These are phyloP conservation scores for Trametes hirsuta DNA, from an alignment of 1,284 basidiomycete species.

Conservation along the genomic window DNA sequence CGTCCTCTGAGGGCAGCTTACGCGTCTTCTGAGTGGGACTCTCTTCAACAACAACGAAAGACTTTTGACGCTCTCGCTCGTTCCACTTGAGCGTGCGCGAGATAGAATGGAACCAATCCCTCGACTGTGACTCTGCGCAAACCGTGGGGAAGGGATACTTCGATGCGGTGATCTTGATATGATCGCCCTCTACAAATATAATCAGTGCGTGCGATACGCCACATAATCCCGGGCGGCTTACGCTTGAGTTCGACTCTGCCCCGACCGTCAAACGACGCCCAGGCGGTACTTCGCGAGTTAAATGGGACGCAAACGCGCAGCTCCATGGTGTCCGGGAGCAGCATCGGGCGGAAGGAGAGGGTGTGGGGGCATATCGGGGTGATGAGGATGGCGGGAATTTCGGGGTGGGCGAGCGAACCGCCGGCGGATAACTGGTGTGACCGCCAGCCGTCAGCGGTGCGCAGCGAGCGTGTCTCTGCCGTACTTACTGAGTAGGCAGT, in stretches of 20 bases:
- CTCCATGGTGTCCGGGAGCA: slow-evolving; percentile 98
- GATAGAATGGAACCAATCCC: slow-evolving; percentile 98
- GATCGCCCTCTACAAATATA: slow-evolving; percentile 84
- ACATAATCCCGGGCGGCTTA: slow-evolving; percentile 45
- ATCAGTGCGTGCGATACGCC: slow-evolving; percentile 6
- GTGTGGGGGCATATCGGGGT: slow-evolving; percentile 99
- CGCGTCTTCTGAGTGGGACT: slow-evolving; percentile 50
- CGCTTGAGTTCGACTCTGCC: slow-evolving; percentile 95
- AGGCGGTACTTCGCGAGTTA: slow-evolving; percentile 97
- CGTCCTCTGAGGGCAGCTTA: slow-evolving; percentile 9
- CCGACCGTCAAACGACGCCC: slow-evolving; percentile 98
- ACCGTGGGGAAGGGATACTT: slow-evolving; percentile 99
- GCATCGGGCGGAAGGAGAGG: slow-evolving; percentile 97
- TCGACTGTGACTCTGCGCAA: slow-evolving; percentile 95
- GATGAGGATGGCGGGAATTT: slow-evolving; percentile 95
- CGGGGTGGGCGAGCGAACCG: slow-evolving; percentile 96
- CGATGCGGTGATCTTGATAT: slow-evolving; percentile 98
- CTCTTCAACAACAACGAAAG: slow-evolving; percentile 97
- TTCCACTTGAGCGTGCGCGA: slow-evolving; percentile 98
- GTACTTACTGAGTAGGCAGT: slow-evolving; percentile 91
- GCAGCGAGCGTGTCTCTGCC: not conserved
- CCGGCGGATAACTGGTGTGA: slow-evolving; percentile 86
- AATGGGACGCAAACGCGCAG: slow-evolving; percentile 97
- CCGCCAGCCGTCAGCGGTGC: slow-evolving; percentile 1
- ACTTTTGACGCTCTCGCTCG: slow-evolving; percentile 95